Percentiles rank a stretch among this genome's conserved stretches.
Conservation (phyloP, 2,329 filamentous ascomycete species). For the Waltergamsia citrina region DNA sequence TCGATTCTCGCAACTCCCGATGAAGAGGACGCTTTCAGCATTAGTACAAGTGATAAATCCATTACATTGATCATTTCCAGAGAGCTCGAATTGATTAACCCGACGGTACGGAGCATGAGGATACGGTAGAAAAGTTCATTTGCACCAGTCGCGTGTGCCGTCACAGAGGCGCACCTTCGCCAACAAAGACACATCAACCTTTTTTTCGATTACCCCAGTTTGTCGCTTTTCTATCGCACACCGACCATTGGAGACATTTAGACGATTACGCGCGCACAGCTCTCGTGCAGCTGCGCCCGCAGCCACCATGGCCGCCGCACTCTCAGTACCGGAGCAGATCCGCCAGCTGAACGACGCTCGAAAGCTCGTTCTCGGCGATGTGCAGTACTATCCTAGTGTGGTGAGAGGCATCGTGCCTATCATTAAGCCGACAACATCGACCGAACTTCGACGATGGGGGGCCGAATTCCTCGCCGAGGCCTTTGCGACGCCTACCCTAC, state of each 20-base stretch:
- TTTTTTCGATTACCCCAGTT: neutral
- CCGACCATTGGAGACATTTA: neutral
- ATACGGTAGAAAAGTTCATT: slow-evolving; percentile 10
- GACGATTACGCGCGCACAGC: neutral
- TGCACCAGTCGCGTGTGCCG: slow-evolving; percentile 18
- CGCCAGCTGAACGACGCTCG: slow-evolving; percentile 84
- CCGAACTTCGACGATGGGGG: slow-evolving; percentile 90
- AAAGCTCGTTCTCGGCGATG: slow-evolving; percentile 77
- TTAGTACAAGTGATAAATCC: too few species aligned
- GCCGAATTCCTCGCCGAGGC: slow-evolving; percentile 93
- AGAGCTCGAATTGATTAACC: too few species aligned
- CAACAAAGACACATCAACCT: neutral
- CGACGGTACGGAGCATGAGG: slow-evolving; percentile 18
- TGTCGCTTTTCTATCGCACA: neutral
- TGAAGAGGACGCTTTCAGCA: too few species aligned
- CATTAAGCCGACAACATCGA: slow-evolving; percentile 61
- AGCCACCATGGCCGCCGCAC: slow-evolving; percentile 13
- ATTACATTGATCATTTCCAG: too few species aligned
- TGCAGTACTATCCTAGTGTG: slow-evolving; percentile 83
- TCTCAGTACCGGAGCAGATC: slow-evolving; percentile 65
- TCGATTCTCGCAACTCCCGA: too few species aligned
- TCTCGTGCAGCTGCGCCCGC: neutral
- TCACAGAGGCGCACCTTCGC: slow-evolving; percentile 10
- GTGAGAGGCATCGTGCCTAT: slow-evolving; percentile 90
- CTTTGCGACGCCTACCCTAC: slow-evolving; percentile 82